These are phyloP conservation scores for Imleria badia DNA, from an alignment of 768 basidiomycete genomes.

Conservation along the genomic window DNA sequence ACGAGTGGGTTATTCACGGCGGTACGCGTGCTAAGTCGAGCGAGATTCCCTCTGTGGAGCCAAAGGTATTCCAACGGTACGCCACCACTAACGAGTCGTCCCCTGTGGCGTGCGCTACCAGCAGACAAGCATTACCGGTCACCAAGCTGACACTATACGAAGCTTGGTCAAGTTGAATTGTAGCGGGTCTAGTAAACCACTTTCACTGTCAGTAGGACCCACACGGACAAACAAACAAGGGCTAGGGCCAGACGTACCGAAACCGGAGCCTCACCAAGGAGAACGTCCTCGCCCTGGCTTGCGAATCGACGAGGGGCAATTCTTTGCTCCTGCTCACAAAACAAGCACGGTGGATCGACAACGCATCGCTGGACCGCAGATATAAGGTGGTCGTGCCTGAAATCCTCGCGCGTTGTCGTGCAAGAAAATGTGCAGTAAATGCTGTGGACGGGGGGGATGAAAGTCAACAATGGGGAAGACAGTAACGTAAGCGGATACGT, in stretches of 20 bases:
- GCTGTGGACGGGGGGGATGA: slow-evolving; percentile 21
- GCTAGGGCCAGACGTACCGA: not conserved
- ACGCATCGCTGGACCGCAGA: slow-evolving; percentile 40
- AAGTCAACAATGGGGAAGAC: not conserved
- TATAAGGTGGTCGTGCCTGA: slow-evolving; percentile 41
- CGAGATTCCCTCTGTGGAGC: slow-evolving; percentile 44
- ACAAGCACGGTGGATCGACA: slow-evolving; percentile 35
- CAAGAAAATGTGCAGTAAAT: slow-evolving; percentile 44
- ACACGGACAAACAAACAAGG: not conserved
- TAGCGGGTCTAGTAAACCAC: slow-evolving; percentile 40
- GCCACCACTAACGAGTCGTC: slow-evolving; percentile 30
- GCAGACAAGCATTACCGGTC: slow-evolving; percentile 54
- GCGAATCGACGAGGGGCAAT: slow-evolving; percentile 47
- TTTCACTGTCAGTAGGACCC: not conserved
- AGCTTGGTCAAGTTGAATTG: slow-evolving; percentile 36
- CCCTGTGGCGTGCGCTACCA: slow-evolving; percentile 31
- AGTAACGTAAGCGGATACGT: not conserved
- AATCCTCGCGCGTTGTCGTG: slow-evolving; percentile 47
- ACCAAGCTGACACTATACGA: slow-evolving; percentile 40
- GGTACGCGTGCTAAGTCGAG: slow-evolving; percentile 33
- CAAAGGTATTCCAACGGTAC: slow-evolving; percentile 60
- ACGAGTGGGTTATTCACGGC: slow-evolving; percentile 26
- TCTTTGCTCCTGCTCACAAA: slow-evolving; percentile 55
- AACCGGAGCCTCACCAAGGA: slow-evolving; percentile 50
- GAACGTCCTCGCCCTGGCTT: slow-evolving; percentile 44